Evolutionary conservation across 441 rosid genomes (phyloP).

Genomic region (Brassica balearica): DNA sequence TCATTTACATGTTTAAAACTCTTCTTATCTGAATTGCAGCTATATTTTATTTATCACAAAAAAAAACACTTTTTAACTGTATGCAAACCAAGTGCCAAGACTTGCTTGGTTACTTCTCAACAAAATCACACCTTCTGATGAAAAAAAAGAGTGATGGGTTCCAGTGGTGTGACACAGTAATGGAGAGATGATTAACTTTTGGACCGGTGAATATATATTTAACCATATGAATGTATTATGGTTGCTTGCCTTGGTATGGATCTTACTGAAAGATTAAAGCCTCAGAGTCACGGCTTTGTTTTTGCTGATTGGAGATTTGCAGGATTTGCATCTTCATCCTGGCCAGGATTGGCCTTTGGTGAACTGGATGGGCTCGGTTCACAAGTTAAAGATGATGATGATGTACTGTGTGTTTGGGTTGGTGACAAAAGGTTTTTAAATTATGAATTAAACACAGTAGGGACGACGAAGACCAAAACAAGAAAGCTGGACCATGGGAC

Average conservation of each 20-base stretch:
- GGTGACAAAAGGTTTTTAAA: not conserved
- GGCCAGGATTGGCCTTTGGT: not conserved
- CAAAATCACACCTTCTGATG: too few relatives aligned
- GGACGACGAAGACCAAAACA: not conserved
- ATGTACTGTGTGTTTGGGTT: not conserved
- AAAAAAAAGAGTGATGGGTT: too few relatives aligned
- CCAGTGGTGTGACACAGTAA: too few relatives aligned
- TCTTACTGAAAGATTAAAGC: conserved; percentile 32
- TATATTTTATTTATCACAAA: too few relatives aligned
- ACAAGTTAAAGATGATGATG: not conserved
- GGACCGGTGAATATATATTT: too few relatives aligned
- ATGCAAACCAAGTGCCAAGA: too few relatives aligned
- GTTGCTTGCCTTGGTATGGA: not conserved
- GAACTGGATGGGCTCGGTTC: conserved; percentile 3
- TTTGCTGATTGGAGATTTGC: conserved; percentile 11
- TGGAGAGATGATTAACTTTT: too few relatives aligned
- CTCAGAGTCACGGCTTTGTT: conserved; percentile 31
- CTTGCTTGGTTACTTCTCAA: too few relatives aligned
- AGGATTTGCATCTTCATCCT: conserved; percentile 33
- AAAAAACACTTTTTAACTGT: too few relatives aligned
- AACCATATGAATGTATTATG: too few relatives aligned
- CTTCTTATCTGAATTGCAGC: not conserved
- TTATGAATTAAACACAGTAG: not conserved
- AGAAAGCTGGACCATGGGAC: conserved; percentile 8
- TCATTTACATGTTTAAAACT: not conserved